These are phyloP conservation scores for Phaeosphaeriaceae sp. DNA, from an alignment of 2,329 filamentous ascomycete species.

Conservation along the genomic window DNA sequence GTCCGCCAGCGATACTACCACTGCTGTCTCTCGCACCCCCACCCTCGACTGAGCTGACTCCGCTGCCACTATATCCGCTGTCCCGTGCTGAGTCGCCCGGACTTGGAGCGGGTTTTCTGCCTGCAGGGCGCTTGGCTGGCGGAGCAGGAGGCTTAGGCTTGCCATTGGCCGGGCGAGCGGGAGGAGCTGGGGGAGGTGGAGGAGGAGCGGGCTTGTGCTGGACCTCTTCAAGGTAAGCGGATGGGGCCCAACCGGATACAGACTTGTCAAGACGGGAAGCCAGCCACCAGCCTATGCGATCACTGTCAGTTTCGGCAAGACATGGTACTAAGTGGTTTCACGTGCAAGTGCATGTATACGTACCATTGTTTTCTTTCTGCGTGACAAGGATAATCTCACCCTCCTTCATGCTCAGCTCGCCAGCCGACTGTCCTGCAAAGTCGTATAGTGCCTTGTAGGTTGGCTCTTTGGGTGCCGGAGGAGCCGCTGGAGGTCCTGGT, in stretches of 20 bases:
- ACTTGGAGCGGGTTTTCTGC: conserved; percentile 71
- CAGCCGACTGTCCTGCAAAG: conserved; percentile 82
- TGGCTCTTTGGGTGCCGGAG: conserved; percentile 69
- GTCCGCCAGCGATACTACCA: conserved; percentile 56
- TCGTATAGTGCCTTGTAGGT: conserved; percentile 93
- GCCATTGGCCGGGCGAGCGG: conserved; percentile 68
- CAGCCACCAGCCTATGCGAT: conserved; percentile 85
- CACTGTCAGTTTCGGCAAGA: conserved; percentile 23
- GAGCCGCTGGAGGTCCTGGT: conserved; percentile 70
- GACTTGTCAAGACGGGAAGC: conserved; percentile 73
- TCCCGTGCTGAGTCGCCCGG: conserved; percentile 69
- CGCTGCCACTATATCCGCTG: conserved; percentile 55
- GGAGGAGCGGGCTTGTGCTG: conserved; percentile 54
- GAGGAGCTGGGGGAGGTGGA: conserved; percentile 55
- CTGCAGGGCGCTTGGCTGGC: conserved; percentile 78
- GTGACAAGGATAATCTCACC: conserved; percentile 87
- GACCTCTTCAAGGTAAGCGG: conserved; percentile 89
- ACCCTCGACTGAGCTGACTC: conserved; percentile 44
- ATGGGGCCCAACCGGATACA: conserved; percentile 91
- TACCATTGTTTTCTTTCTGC: conserved; percentile 96
- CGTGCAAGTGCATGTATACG: conserved; percentile 40
- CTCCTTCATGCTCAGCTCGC: conserved; percentile 80
- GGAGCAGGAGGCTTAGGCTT: conserved; percentile 79
- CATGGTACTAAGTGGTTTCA: neutral
- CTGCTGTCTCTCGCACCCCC: conserved; percentile 48